Evolutionary conservation across 2,329 filamentous ascomycete species (phyloP).

Genomic region (Paecilomyces fulvus): DNA sequence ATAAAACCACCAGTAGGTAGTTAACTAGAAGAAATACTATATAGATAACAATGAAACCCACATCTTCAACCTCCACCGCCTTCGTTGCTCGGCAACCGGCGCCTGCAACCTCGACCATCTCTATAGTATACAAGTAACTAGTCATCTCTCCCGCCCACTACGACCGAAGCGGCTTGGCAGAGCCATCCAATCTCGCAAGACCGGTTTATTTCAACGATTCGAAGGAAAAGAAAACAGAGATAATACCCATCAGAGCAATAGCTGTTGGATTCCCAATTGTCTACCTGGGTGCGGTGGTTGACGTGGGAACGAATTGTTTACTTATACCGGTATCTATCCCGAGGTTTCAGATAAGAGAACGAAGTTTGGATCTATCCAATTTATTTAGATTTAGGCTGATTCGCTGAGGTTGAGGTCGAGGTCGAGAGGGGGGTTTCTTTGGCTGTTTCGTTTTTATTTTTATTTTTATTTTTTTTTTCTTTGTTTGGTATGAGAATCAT

Average conservation of each 20-base stretch:
- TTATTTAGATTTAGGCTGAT: too few species aligned
- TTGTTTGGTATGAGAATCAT: too few species aligned
- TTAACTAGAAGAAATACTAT: background rate
- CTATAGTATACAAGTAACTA: too few species aligned
- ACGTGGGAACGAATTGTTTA: background rate
- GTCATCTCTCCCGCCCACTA: background rate
- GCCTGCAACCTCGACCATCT: background rate
- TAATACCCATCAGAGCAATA: background rate
- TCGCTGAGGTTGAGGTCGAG: too few species aligned
- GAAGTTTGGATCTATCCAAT: background rate
- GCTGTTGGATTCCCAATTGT: background rate
- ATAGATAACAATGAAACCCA: background rate
- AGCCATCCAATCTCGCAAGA: background rate
- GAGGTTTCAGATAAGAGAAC: background rate
- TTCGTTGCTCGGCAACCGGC: background rate
- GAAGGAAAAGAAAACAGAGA: background rate
- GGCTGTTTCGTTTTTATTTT: too few species aligned
- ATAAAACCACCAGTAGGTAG: too few species aligned
- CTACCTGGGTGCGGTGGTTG: background rate
- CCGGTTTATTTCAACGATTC: background rate
- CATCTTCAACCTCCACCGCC: background rate
- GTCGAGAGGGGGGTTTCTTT: too few species aligned
- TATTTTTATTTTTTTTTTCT: too few species aligned
- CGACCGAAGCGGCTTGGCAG: background rate
- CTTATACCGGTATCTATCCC: background rate